Evolutionary conservation across 2,329 filamentous ascomycete genomes (phyloP), one percentile per base, ranked within the genome.

Genomic region (Hysterium pulicare): DNA sequence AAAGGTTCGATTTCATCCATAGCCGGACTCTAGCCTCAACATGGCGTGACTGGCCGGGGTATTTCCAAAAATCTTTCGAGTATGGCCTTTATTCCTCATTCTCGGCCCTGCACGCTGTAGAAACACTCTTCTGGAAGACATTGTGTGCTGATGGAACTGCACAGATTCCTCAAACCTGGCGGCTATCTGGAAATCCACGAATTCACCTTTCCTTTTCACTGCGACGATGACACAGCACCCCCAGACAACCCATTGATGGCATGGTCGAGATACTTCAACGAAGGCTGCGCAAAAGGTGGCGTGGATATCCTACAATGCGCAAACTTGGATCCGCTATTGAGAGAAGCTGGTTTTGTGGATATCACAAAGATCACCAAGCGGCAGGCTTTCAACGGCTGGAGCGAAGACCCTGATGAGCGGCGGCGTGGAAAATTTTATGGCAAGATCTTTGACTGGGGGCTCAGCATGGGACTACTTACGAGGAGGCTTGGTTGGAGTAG

Each of bases 1-100:
- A 46, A 22, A 57, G 60, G 17, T 80, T 76, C 53, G 78, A 82
- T 56, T 71, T 76, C 49, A 74, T 82, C 73, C 67, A 74, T 71
- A 33, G 28, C 30, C 28, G 38, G 20, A 41, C 38, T n/a, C 30
- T 41, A 8, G 26, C 21, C 6, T 41, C 38, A 3, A 33, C 38
- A 26, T 41, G 38, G 38, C 28, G 38, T 21, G 28, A 41, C 22
- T 41, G 38, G 38, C 28, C 17, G 7, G 38, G 38, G 2, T 41
- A 41, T n/a, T 41, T 41, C 38, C 17, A 22, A 13, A 41, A 41
- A 34, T 33, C 4, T 9, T 33, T 5, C 13, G 38, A 41, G 38
- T 41, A 26, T 16, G 37, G 5, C 23, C 22, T 40, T 31, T 20
- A 10, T 30, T 17, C 21, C 9, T 31, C 15, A 8, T 4, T 6